Percentiles rank a stretch among this genome's conserved stretches.
phyloP scores from a whole-genome alignment of 768 basidiomycete genomes.

The Austroboletus eburneus region DNA sequence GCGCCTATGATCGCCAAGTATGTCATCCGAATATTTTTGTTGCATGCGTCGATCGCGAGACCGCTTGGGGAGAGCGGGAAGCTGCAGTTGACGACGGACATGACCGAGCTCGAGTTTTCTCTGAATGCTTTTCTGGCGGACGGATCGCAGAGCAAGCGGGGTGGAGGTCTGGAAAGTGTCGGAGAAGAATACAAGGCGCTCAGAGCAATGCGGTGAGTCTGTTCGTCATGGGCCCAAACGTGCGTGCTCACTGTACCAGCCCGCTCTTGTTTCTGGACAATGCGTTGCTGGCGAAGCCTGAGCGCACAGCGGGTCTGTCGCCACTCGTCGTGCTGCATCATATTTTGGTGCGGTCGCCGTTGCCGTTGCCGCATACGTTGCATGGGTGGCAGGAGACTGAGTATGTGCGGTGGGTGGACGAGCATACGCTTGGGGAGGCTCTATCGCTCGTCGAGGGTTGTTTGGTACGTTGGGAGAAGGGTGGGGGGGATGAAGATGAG shows the following conservation, averaged over 20 bases:
- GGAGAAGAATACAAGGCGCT: constrained; percentile 87
- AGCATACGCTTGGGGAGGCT: constrained; percentile 79
- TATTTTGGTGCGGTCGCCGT: constrained; percentile 83
- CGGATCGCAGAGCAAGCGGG: constrained; percentile 52
- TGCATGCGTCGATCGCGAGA: constrained; percentile 90
- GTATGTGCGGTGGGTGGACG: constrained; percentile 94
- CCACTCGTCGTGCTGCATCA: constrained; percentile 88
- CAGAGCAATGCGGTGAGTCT: constrained; percentile 75
- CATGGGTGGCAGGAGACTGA: constrained; percentile 96
- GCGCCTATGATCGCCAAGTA: constrained; percentile 65
- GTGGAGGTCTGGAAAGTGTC: constrained; percentile 64
- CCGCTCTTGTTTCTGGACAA: constrained; percentile 90
- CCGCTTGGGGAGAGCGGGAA: constrained; percentile 92
- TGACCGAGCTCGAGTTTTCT: constrained; percentile 95
- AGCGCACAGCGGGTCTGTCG: constrained; percentile 72
- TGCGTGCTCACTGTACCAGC: constrained; percentile 37
- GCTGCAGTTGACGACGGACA: constrained; percentile 90
- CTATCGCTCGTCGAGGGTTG: constrained; percentile 78
- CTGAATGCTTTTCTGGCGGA: constrained; percentile 74
- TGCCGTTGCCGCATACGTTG: constrained; percentile 80
- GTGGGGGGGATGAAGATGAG: constrained; percentile 21
- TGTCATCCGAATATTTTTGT: constrained; percentile 79
- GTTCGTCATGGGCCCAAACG: no score
- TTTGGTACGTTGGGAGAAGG: constrained; percentile 72
- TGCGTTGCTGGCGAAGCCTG: constrained; percentile 55